Conservation (phyloP, 2,329 filamentous ascomycete genomes). For the Paraphoma sp. region DNA sequence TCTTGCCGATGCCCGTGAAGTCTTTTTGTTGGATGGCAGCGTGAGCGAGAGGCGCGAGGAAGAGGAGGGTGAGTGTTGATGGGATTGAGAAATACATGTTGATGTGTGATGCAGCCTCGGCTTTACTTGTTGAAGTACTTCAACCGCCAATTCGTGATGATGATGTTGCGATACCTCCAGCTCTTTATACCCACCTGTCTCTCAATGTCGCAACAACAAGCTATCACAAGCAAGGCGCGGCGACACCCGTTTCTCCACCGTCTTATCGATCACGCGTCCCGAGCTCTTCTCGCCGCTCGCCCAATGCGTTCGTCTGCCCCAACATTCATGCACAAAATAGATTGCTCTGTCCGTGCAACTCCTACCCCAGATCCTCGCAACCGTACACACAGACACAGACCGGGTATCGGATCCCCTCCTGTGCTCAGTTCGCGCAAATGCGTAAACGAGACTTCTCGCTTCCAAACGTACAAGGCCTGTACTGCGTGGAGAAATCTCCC, state of each 20-base stretch:
- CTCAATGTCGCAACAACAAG: not conserved
- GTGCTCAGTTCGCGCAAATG: slow-evolving; percentile 1
- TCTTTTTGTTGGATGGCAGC: slow-evolving; percentile 31
- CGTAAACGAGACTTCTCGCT: not conserved
- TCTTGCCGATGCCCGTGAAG: slow-evolving; percentile 38
- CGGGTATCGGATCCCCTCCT: slow-evolving; percentile 6
- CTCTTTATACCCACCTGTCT: slow-evolving; percentile 6
- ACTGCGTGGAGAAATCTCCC: slow-evolving; percentile 4
- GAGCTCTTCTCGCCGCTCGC: not conserved
- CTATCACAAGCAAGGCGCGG: not conserved
- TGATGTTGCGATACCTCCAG: not conserved
- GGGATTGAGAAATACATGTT: not conserved
- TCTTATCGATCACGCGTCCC: slow-evolving; percentile 1
- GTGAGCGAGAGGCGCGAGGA: slow-evolving; percentile 14
- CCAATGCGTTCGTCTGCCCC: not conserved
- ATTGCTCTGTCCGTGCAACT: not conserved
- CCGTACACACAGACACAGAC: not conserved
- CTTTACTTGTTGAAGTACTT: not conserved
- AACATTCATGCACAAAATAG: not conserved
- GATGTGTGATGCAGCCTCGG: too few relatives aligned
- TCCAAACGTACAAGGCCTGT: not conserved
- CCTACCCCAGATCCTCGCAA: slow-evolving; percentile 3
- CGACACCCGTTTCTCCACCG: not conserved
- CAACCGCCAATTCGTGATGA: not conserved
- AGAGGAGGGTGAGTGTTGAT: slow-evolving; percentile 13